These are phyloP conservation scores for Immersiella caudata DNA, from an alignment of 495 filamentous ascomycete species.

Conservation along the genomic window DNA sequence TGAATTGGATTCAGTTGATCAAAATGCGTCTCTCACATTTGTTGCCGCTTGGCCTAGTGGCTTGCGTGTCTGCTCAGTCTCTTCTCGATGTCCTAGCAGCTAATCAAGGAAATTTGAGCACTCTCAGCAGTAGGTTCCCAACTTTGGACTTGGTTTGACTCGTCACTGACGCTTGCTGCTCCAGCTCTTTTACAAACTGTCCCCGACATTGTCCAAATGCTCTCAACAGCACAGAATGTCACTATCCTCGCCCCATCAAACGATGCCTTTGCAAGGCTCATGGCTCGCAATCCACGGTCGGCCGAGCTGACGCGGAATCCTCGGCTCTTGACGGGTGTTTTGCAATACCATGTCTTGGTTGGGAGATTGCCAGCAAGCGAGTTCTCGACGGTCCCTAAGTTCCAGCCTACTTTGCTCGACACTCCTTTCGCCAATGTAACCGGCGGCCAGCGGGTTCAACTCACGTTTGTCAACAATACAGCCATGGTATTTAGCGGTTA, in stretches of 20 bases:
- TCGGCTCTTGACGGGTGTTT: constrained; percentile 44
- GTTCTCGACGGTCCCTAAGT: constrained; percentile 45
- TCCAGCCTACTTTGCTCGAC: constrained; percentile 54
- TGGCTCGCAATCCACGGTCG: constrained; percentile 37
- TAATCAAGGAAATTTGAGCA: constrained; percentile 41
- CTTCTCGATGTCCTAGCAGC: constrained; percentile 37
- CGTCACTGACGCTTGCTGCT: not conserved
- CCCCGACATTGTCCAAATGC: constrained; percentile 25
- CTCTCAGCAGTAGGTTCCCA: constrained; percentile 38
- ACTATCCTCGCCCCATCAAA: constrained; percentile 68
- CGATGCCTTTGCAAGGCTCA: constrained; percentile 53
- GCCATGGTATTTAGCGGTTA: constrained; percentile 31
- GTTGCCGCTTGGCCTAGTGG: constrained; percentile 22
- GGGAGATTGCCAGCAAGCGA: constrained; percentile 48
- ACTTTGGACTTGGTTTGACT: constrained; percentile 26
- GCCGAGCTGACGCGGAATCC: constrained; percentile 41
- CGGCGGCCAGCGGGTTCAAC: constrained; percentile 41
- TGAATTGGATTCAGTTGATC: not conserved
- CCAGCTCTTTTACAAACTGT: constrained; percentile 26
- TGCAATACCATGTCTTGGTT: constrained; percentile 63
- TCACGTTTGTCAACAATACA: constrained; percentile 26
- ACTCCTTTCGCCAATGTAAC: constrained; percentile 50
- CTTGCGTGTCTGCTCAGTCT: constrained; percentile 35
- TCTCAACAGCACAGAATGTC: constrained; percentile 45
- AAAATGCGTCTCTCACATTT: constrained; percentile 29